A percentile compares a stretch with the other conserved stretches of the same genome.
Conservation (phyloP, 202 grass and related monocot species). For the Miscanthus sacchariflorus region DNA sequence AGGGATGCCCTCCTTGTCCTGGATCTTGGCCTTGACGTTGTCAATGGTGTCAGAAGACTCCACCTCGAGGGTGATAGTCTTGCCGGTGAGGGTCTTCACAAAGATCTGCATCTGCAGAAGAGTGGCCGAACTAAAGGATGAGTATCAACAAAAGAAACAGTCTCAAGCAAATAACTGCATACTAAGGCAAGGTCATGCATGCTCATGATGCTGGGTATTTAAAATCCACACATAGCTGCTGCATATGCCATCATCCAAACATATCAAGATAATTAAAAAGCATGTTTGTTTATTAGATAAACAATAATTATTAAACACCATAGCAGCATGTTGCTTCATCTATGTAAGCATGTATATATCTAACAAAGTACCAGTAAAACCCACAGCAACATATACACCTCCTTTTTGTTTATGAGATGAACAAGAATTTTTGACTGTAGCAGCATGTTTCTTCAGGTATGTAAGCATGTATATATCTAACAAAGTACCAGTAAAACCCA, state of each 20-base stretch:
- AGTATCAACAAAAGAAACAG: neutral
- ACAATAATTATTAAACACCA: neutral
- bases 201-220: too few species aligned
- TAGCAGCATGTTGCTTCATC: neutral
- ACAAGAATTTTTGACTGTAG: neutral
- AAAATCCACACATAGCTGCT: neutral
- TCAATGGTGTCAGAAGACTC: conserved; percentile 53
- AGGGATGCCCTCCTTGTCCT: conserved; percentile 72
- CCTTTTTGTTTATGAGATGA: too few species aligned
- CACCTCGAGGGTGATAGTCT: conserved; percentile 62
- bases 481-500: too few species aligned
- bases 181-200: neutral
- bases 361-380: neutral
- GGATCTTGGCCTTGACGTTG: conserved; percentile 70
- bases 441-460: neutral
- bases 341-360: neutral
- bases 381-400: neutral
- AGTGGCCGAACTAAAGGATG: neutral
- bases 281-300: too few species aligned
- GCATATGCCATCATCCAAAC: neutral
- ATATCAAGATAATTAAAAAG: neutral
- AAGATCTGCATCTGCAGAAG: conserved; percentile 66
- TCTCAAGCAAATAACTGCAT: neutral
- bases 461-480: neutral
- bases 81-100: conserved; percentile 57